Conservation (phyloP, 768 basidiomycete species). For the Pleurotus platypus region DNA sequence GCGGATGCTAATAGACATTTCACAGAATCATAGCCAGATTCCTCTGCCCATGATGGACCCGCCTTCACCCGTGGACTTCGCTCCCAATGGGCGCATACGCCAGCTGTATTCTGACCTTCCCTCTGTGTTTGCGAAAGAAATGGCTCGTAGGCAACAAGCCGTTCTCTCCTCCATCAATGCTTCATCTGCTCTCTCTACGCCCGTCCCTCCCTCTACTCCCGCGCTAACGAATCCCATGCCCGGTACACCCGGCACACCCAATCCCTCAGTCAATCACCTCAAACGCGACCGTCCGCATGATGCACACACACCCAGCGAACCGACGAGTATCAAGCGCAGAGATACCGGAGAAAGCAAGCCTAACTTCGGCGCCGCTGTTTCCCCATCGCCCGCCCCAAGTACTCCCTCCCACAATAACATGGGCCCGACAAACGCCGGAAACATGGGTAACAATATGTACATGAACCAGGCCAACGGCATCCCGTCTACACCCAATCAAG, state of each 20-base stretch:
- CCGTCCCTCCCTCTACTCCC: conserved; percentile 11
- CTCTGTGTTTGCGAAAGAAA: conserved; percentile 57
- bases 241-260: background rate
- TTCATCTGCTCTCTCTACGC: background rate
- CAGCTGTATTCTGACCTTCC: conserved; percentile 64
- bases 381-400: background rate
- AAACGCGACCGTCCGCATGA: conserved; percentile 68
- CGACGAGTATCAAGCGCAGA: conserved; percentile 53
- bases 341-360: conserved; percentile 64
- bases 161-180: conserved; percentile 12
- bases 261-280: conserved; percentile 25
- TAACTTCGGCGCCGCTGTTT: background rate
- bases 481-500: background rate
- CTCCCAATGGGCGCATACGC: conserved; percentile 56
- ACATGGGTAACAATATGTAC: conserved; percentile 4
- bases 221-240: conserved; percentile 17
- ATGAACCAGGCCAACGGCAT: background rate
- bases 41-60: conserved; percentile 57
- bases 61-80: conserved; percentile 47
- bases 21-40: conserved; percentile 29
- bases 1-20: background rate
- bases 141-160: conserved; percentile 41
- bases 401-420: conserved; percentile 1
- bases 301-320: conserved; percentile 20
- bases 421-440: background rate